Evolutionary conservation across 768 basidiomycete genomes (phyloP).

Genomic region (Melanogaster broomeanus): DNA sequence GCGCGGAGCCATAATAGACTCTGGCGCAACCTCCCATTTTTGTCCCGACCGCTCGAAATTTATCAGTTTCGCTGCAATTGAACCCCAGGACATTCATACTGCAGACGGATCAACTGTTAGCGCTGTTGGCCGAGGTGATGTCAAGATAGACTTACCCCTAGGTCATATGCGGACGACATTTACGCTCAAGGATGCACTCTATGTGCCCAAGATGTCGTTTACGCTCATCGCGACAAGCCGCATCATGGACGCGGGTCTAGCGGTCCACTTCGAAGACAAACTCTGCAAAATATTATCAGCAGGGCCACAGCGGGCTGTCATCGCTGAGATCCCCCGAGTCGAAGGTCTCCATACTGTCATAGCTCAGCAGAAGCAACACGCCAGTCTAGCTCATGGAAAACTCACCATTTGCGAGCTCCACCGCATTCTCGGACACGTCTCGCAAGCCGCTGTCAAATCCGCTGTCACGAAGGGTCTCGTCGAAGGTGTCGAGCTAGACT

Average conservation of each 20-base stretch:
- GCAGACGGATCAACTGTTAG: not conserved
- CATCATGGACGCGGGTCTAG: not conserved
- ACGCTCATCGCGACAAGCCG: not conserved
- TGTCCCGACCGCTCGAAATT: not conserved
- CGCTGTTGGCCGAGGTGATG: not conserved
- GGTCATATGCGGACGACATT: not conserved
- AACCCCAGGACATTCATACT: not conserved
- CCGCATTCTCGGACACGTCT: not conserved
- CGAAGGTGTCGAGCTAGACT: conserved; percentile 28
- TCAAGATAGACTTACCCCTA: not conserved
- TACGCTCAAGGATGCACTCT: not conserved
- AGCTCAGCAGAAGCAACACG: not conserved
- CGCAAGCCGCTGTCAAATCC: not conserved
- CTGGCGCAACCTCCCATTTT: not conserved
- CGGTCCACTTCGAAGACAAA: not conserved
- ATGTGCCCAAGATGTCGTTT: not conserved
- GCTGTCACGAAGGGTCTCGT: conserved; percentile 12
- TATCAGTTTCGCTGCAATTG: not conserved
- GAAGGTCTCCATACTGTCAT: not conserved
- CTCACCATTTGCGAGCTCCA: too few relatives aligned
- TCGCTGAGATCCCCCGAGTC: not conserved
- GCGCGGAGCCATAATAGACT: not conserved
- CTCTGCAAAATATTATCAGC: not conserved
- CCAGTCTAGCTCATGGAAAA: too few relatives aligned
- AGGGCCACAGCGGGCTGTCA: not conserved